phyloP scores from a whole-genome alignment of 106 monocot genomes.

The Platanthera zijinensis region DNA sequence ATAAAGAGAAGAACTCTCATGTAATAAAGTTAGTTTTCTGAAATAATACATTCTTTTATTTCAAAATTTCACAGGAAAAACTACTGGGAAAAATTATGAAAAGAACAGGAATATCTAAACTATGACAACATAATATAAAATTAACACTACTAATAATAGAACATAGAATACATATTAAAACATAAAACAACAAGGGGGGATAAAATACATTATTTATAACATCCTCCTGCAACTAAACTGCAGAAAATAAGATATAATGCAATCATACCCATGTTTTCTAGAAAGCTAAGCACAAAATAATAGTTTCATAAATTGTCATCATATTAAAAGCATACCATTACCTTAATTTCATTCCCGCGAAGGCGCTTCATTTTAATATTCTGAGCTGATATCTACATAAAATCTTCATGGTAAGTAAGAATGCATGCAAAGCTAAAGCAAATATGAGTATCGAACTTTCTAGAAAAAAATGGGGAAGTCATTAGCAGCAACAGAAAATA shows the following conservation, averaged over 20 bases:
- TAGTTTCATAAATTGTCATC: not conserved
- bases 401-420: not conserved
- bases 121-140: no score
- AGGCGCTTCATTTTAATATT: slow-evolving; percentile 85
- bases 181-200: no score
- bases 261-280: not conserved
- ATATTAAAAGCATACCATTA: slow-evolving; percentile 13
- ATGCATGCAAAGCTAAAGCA: slow-evolving; percentile 4
- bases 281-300: not conserved
- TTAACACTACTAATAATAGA: no score
- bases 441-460: not conserved
- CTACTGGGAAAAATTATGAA: no score
- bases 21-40: no score
- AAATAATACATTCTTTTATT: no score
- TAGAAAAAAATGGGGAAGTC: not conserved
- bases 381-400: slow-evolving; percentile 66
- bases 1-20: no score
- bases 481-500: not conserved
- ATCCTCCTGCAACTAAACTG: not conserved
- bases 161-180: no score
- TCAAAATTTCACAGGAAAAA: no score
- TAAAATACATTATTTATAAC: not conserved
- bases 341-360: slow-evolving; percentile 96
- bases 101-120: no score
- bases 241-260: not conserved